Percentiles rank a stretch among this genome's conserved stretches.
These are phyloP conservation scores for Hepatocystis sp. DNA, from an alignment of 169 alveolate genomes.

Conservation along the genomic window DNA sequence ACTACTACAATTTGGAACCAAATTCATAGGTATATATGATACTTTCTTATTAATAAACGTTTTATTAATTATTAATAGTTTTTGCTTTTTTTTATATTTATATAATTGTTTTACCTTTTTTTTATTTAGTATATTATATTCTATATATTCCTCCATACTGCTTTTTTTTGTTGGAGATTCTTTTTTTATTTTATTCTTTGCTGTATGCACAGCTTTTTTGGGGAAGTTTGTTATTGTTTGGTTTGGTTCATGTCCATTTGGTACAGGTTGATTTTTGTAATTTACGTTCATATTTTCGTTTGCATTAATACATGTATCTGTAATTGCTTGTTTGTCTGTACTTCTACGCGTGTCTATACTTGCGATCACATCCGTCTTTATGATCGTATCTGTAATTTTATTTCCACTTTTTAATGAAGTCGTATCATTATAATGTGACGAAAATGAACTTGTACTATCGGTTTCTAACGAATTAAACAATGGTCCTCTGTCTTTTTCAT, in stretches of 20 bases:
- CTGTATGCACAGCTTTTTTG: no score
- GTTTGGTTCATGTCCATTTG: no score
- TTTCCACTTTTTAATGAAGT: background rate
- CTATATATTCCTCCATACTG: constrained; percentile 7
- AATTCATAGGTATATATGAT: constrained; percentile 53
- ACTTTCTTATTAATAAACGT: constrained; percentile 22
- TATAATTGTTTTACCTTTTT: constrained; percentile 39
- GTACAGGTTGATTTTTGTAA: no score
- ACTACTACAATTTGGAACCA: constrained; percentile 26
- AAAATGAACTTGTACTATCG: background rate
- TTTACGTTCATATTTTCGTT: no score
- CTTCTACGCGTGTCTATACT: no score
- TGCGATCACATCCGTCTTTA: background rate
- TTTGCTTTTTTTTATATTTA: constrained; percentile 38
- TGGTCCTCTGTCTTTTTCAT: background rate
- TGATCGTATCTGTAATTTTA: background rate
- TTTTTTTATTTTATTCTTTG: background rate
- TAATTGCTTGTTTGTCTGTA: no score
- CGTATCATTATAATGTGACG: background rate
- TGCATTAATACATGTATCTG: no score
- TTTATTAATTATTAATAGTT: constrained; percentile 16
- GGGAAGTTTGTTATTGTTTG: no score
- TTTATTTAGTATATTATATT: constrained; percentile 25
- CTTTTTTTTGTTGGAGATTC: background rate
- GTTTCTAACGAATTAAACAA: background rate